These are phyloP conservation scores for Aspergillus nomiae DNA, from an alignment of 2,329 filamentous ascomycete species.

Conservation along the genomic window DNA sequence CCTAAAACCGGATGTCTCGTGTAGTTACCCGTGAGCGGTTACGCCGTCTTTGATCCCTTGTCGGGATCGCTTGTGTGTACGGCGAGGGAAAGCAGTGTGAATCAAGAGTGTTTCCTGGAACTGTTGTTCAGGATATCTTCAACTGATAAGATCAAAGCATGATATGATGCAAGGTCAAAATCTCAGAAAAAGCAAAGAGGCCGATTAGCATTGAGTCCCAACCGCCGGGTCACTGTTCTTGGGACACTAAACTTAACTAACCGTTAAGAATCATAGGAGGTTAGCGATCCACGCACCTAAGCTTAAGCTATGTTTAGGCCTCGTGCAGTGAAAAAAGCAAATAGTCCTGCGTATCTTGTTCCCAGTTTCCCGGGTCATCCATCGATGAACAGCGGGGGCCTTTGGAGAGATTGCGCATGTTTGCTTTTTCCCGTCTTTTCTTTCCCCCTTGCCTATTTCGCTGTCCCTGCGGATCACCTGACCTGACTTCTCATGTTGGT, in stretches of 20 bases:
- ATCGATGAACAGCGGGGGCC: slow-evolving; percentile 14
- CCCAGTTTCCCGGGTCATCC: slow-evolving; percentile 17
- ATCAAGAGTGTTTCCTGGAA: neutral
- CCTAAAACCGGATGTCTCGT: slow-evolving; percentile 6
- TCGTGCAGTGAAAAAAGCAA: slow-evolving; percentile 14
- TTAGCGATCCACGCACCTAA: slow-evolving; percentile 26
- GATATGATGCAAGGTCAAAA: slow-evolving; percentile 17
- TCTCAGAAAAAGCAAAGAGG: slow-evolving; percentile 20
- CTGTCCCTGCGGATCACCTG: slow-evolving; percentile 10
- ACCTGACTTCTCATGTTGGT: neutral
- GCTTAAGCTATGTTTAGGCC: slow-evolving; percentile 30
- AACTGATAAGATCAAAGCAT: slow-evolving; percentile 15
- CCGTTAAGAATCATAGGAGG: slow-evolving; percentile 1
- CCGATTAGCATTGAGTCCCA: slow-evolving; percentile 8
- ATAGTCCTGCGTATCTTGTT: slow-evolving; percentile 15
- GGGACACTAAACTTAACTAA: slow-evolving; percentile 16
- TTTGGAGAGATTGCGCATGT: neutral
- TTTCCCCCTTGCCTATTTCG: neutral
- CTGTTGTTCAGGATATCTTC: neutral
- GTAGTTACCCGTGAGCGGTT: slow-evolving; percentile 7
- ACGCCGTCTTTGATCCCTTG: neutral
- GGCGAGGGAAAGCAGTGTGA: neutral
- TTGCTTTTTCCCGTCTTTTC: slow-evolving; percentile 10
- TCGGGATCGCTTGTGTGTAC: neutral
- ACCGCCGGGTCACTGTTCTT: slow-evolving; percentile 6